Evolutionary conservation across 208 protist species (phyloP).

Genomic region (Crithidia acanthocephali): DNA sequence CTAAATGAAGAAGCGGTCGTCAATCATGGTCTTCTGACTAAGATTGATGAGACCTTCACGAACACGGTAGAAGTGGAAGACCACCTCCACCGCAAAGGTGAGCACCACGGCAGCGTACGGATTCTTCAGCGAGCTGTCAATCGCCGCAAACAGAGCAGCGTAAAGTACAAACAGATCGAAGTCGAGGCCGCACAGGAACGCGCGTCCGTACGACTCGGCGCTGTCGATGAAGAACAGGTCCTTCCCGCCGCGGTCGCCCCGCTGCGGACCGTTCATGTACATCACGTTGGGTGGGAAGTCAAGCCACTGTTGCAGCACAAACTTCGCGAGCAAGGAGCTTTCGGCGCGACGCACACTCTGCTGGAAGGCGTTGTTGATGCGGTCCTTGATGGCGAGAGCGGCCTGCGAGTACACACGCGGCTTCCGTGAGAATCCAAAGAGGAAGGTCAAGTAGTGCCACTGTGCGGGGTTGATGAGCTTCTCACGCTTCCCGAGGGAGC

Average conservation of each 20-base stretch:
- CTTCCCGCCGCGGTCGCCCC: slow-evolving; percentile 62
- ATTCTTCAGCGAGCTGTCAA: slow-evolving; percentile 75
- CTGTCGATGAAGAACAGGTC: slow-evolving; percentile 90
- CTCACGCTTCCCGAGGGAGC: slow-evolving; percentile 37
- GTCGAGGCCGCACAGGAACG: slow-evolving; percentile 77
- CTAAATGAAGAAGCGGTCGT: slow-evolving; percentile 83
- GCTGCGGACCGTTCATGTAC: slow-evolving; percentile 85
- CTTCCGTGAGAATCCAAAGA: slow-evolving; percentile 51
- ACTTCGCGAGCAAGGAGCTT: slow-evolving; percentile 70
- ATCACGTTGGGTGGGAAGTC: slow-evolving; percentile 81
- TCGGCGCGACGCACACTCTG: slow-evolving; percentile 69
- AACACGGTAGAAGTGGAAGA: slow-evolving; percentile 57
- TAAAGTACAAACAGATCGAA: slow-evolving; percentile 80
- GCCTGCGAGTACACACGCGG: slow-evolving; percentile 54
- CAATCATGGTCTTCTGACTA: slow-evolving; percentile 81
- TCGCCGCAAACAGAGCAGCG: slow-evolving; percentile 63
- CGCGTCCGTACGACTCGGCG: slow-evolving; percentile 55
- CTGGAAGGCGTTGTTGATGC: slow-evolving; percentile 78
- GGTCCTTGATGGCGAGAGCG: slow-evolving; percentile 71
- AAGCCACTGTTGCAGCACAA: slow-evolving; percentile 67
- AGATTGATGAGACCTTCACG: slow-evolving; percentile 71
- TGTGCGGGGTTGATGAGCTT: slow-evolving; percentile 31
- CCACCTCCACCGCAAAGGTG: slow-evolving; percentile 65
- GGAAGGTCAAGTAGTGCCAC: slow-evolving; percentile 72
- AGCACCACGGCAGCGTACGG: slow-evolving; percentile 63